These are phyloP conservation scores for Peronospora farinosa DNA, from an alignment of 352 stramenopile species.

Conservation along the genomic window DNA sequence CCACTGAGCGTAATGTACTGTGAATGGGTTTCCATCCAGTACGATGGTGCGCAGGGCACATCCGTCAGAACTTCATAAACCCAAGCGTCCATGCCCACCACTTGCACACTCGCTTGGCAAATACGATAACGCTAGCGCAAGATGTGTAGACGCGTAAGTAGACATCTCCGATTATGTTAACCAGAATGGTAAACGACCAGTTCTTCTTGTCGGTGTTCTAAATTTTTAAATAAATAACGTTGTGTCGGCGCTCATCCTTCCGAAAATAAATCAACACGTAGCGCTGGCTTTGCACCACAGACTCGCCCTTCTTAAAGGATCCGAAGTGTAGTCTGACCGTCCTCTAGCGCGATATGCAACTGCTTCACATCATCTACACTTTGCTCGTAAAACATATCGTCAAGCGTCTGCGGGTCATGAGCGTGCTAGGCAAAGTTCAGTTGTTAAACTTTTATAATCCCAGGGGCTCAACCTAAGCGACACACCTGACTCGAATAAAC, in stretches of 20 bases:
- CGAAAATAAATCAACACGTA: slow-evolving; percentile 77
- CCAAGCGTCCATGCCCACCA: slow-evolving; percentile 87
- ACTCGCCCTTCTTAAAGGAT: slow-evolving; percentile 65
- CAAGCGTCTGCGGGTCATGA: slow-evolving; percentile 49
- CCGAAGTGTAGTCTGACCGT: slow-evolving; percentile 69
- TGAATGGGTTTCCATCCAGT: slow-evolving; percentile 81
- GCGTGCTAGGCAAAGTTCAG: slow-evolving; percentile 60
- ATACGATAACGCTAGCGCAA: slow-evolving; percentile 66
- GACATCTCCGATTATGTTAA: slow-evolving; percentile 68
- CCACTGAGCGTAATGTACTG: slow-evolving; percentile 68
- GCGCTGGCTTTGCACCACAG: slow-evolving; percentile 50
- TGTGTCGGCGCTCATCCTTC: slow-evolving; percentile 53
- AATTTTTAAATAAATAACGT: no score
- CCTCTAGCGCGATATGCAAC: slow-evolving; percentile 41
- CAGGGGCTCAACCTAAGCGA: slow-evolving; percentile 67
- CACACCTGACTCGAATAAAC: slow-evolving; percentile 69
- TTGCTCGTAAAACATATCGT: slow-evolving; percentile 69
- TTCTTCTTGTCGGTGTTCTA: slow-evolving; percentile 39
- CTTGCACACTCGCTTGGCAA: slow-evolving; percentile 77
- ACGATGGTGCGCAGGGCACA: slow-evolving; percentile 68
- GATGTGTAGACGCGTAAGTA: slow-evolving; percentile 80
- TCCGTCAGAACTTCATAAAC: slow-evolving; percentile 84
- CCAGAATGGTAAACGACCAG: slow-evolving; percentile 77
- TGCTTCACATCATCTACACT: slow-evolving; percentile 53
- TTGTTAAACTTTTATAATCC: no score